phyloP scores from a whole-genome alignment of 169 alveolate genomes.

The Cyclospora cayetanensis region DNA sequence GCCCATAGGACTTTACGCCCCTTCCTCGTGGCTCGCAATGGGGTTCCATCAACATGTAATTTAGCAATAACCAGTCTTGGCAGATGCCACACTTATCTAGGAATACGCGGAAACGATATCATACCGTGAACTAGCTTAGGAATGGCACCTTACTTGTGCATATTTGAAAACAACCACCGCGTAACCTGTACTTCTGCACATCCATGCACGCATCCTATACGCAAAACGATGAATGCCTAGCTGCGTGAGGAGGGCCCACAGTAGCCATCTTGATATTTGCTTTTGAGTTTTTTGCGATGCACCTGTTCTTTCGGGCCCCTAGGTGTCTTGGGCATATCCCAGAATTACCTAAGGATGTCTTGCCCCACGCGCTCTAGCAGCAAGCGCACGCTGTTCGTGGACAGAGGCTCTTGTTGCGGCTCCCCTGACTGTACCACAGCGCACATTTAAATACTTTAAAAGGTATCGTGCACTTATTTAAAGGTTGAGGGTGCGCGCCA shows the following conservation, averaged over 20 bases:
- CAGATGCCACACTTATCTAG: neutral
- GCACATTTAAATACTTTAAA: neutral
- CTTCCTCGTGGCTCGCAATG: neutral
- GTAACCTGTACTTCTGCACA: constrained; percentile 51
- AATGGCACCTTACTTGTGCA: constrained; percentile 28
- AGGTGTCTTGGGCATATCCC: no score
- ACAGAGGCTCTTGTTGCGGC: neutral
- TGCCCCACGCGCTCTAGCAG: constrained; percentile 36
- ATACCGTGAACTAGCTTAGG: neutral
- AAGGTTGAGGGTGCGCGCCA: no score
- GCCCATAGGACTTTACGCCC: neutral
- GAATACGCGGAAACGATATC: neutral
- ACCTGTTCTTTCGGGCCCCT: no score
- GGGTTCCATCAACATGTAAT: no score
- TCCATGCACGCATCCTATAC: neutral
- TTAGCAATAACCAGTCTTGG: neutral
- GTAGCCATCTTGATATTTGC: no score
- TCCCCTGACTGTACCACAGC: neutral
- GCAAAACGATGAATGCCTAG: neutral
- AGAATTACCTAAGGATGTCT: constrained; percentile 45
- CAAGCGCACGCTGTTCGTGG: neutral
- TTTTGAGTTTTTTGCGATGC: no score
- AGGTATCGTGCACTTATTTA: no score
- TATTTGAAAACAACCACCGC: constrained; percentile 57
- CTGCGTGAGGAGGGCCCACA: no score